Evolutionary conservation across 176 grass and related monocot genomes (phyloP), one percentile per base, ranked within the genome.

Genomic region (Aegilops umbellulata): DNA sequence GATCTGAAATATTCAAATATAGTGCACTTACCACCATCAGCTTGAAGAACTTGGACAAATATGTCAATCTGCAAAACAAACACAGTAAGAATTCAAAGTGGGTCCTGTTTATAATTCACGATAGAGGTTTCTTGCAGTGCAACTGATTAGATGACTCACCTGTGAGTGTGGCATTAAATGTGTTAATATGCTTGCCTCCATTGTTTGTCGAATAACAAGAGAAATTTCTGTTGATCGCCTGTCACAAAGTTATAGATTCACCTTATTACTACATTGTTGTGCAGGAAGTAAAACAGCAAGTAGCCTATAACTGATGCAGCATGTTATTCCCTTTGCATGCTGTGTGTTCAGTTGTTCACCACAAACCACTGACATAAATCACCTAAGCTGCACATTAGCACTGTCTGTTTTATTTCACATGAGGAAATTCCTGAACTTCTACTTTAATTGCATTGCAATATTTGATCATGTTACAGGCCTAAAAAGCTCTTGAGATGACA

Each of bases 1-100:
- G 22, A 27, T 77, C 30, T 41, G 19, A 71, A 91, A 85, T 41
- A 47, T 46, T 41, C 19, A 71, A 91, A 85, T 41, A 47, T 30
- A 66, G 32, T 46, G 39, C 4, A 24, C 76, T 71, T 86, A 96
- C 97, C 97, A 83, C 92, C 94, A 94, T 99, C 92, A 91, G 94
- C 94, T 93, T 99, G 94, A 88, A 99, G 97, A 89, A 99, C 92
- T 93, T 99, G 92, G 42, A 99, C 94, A 92, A 92, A 96, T 87
- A 99, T 96, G 77, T 98, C 93, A 84, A 97, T 97, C 91, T 97
- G 76, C 68, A 95, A 82, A 82, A 75, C 16, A 65, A 63, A 41
- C 32, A 74, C 51, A 65, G 27, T 31, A 79, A 80, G 20, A 19
- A 80, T 80, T 51, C 82, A 49, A 30, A 74, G 30, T 38, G 22